Evolutionary conservation across 192 early-diverging fungal genomes (phyloP), one percentile per base, ranked within the genome.

Genomic region (Funneliformis mosseae): DNA sequence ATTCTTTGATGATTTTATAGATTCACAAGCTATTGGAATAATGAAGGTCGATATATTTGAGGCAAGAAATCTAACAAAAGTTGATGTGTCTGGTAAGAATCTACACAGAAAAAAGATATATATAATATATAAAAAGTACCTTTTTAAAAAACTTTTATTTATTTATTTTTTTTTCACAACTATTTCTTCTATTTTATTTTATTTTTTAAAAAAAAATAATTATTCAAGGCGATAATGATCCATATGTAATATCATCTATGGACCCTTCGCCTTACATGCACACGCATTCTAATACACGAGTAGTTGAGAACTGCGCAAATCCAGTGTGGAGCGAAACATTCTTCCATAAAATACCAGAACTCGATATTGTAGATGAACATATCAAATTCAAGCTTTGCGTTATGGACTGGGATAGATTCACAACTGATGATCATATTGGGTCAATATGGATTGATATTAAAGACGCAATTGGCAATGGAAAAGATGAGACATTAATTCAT

Each of bases 391-490:
- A 61, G 25, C 38, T 78, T 39, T 11, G 63, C 38, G 76, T 78
- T 18, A 60, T 50, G 76, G 76, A 78, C 41, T 78, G 76, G 76
- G 76, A 78, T 67, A 23, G 76, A 46, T 78, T 78, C 12, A 78
- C 48, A 46, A 3, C 28, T 14, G 63, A 78, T 68, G 76, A 78
- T 67, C 63, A 61, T 27, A 78, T 78, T 33, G 76, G 76, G 23
- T 42, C 61, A 11, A 21, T 16, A 16, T 78, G 76, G 76, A 25
- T 67, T 67, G 76, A 78, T 16, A 46, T 78, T 16, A 78, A 66
- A 45, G 55, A 67, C 8, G 59, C 11, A 5, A 68, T 78, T 46
- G 63, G 76, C 0, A 7, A 78, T 48, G 76, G 76, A 7, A 18
- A 64, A 18, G 0, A 78, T 3, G 62, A 67, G 1, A 27, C 2